A percentile compares a stretch with the other conserved stretches of the same genome.
Evolutionary conservation across 306 rosid genomes (phyloP).

Genomic region (Acacia confusa): DNA sequence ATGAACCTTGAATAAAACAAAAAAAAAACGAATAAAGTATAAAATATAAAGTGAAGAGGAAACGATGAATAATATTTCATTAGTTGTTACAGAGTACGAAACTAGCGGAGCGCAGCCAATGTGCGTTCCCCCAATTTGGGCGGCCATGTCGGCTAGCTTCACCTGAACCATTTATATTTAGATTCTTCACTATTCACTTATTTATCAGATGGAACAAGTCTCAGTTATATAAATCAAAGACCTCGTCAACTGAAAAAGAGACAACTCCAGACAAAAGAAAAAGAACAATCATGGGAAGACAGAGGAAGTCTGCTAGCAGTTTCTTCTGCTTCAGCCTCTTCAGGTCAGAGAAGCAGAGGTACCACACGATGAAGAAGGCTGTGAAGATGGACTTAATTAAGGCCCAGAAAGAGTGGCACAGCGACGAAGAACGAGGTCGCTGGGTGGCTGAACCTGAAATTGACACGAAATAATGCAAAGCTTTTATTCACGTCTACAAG

Average conservation of each 20-base stretch:
- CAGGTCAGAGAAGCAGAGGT: constrained; percentile 30
- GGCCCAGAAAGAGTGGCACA: constrained; percentile 47
- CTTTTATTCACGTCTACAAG: constrained; percentile 42
- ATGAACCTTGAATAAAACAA: background rate
- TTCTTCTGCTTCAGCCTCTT: constrained; percentile 61
- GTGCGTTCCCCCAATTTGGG: constrained; percentile 17
- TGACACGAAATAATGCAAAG: constrained; percentile 58
- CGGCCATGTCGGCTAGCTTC: background rate
- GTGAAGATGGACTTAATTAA: constrained; percentile 19
- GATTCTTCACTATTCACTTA: constrained; percentile 19
- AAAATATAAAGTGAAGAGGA: background rate
- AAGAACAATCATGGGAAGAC: constrained; percentile 48
- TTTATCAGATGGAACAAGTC: background rate
- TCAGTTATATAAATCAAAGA: constrained; percentile 2
- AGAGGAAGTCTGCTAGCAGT: constrained; percentile 41
- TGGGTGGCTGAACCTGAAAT: constrained; percentile 59
- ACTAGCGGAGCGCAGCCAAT: background rate
- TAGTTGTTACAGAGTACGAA: background rate
- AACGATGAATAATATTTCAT: background rate
- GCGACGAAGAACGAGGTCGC: constrained; percentile 57
- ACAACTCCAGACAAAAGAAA: background rate
- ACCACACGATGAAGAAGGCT: constrained; percentile 4
- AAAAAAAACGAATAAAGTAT: background rate
- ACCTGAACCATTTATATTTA: constrained; percentile 12
- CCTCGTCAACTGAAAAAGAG: background rate